Conservation (phyloP, 2,329 filamentous ascomycete species). For the Pseudomassariella vexata region DNA sequence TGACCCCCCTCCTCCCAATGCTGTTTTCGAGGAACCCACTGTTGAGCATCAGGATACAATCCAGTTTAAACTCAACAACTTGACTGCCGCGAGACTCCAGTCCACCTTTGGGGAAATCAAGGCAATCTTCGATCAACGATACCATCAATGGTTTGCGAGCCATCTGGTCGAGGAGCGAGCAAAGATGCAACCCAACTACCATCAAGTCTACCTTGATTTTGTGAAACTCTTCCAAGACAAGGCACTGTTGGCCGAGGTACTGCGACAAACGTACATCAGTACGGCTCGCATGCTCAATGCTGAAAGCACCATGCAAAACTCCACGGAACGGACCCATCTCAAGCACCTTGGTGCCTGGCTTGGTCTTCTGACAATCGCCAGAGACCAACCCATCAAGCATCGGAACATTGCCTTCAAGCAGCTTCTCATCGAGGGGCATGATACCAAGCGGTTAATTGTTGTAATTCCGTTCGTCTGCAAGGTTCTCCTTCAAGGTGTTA, state of each 20-base stretch:
- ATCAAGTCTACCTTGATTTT: conserved; percentile 85
- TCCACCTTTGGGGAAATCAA: conserved; percentile 78
- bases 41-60: conserved; percentile 88
- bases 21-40: conserved; percentile 73
- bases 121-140: conserved; percentile 69
- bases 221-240: conserved; percentile 77
- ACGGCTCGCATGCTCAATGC: conserved; percentile 84
- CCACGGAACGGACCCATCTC: conserved; percentile 77
- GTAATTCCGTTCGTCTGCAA: conserved; percentile 98
- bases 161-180: conserved; percentile 94
- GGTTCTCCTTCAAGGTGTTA: conserved; percentile 76
- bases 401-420: conserved; percentile 97
- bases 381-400: conserved; percentile 92
- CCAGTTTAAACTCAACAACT: conserved; percentile 92
- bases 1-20: conserved; percentile 58
- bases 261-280: conserved; percentile 87
- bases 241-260: conserved; percentile 77
- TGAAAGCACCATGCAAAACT: conserved; percentile 76
- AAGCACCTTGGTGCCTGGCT: conserved; percentile 95
- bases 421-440: conserved; percentile 85
- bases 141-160: conserved; percentile 94
- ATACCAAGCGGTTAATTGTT: conserved; percentile 83
- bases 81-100: conserved; percentile 83
- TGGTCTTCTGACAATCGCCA: conserved; percentile 84
- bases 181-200: conserved; percentile 96